These are phyloP conservation scores for Litsea cubeba DNA, from an alignment of 164 flowering plant genomes.

Conservation along the genomic window DNA sequence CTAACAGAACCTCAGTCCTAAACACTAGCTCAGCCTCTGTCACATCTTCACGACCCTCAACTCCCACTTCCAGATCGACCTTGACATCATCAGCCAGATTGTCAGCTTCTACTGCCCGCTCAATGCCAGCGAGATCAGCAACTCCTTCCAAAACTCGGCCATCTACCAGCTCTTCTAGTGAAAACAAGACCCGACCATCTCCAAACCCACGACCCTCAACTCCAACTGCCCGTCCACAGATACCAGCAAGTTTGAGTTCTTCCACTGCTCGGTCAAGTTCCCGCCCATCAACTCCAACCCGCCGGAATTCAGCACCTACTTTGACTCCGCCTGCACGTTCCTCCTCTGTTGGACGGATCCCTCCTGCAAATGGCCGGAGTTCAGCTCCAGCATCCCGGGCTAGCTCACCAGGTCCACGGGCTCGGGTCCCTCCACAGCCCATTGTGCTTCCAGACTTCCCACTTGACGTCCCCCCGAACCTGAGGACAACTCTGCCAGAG, in stretches of 20 bases:
- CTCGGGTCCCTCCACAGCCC: conserved; percentile 58
- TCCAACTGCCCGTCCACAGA: conserved; percentile 65
- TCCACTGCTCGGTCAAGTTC: conserved; percentile 47
- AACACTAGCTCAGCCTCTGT: conserved; percentile 91
- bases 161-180: conserved; percentile 36
- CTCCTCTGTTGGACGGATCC: conserved; percentile 48
- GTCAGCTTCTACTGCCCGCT: conserved; percentile 62
- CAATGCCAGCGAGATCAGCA: conserved; percentile 50
- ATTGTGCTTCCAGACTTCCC: conserved; percentile 76
- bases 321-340: conserved; percentile 37
- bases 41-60: conserved; percentile 78
- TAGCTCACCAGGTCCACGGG: conserved; percentile 73
- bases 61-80: conserved; percentile 59
- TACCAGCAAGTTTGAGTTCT: conserved; percentile 45
- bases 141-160: conserved; percentile 78
- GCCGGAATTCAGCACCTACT: conserved; percentile 48
- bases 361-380: conserved; percentile 45
- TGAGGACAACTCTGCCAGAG: conserved; percentile 83
- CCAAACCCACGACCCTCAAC: conserved; percentile 78
- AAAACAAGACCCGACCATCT: conserved; percentile 40
- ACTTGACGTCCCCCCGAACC: conserved; percentile 84
- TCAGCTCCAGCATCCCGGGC: conserved; percentile 56
- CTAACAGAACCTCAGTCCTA: conserved; percentile 55
- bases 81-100: conserved; percentile 50
- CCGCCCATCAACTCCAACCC: conserved; percentile 87